A percentile compares a stretch with the other conserved stretches of the same genome.
phyloP scores from a whole-genome alignment of 2,329 filamentous ascomycete species.

The Epichloe gansuensis region DNA sequence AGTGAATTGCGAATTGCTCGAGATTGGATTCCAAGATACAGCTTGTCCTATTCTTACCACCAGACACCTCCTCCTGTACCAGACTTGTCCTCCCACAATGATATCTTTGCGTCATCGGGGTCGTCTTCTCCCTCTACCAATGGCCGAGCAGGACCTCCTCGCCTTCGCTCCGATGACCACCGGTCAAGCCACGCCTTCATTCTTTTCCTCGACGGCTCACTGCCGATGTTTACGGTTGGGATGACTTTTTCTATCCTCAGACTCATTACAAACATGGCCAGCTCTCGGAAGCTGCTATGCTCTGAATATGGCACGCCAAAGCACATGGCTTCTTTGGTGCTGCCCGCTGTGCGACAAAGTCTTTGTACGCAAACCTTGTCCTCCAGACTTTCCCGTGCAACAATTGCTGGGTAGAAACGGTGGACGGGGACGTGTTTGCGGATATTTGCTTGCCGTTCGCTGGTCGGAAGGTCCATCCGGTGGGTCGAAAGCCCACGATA shows the following conservation, averaged over 20 bases:
- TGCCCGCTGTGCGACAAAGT: conserved; percentile 77
- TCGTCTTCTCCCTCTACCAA: conserved; percentile 28
- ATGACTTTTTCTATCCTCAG: conserved; percentile 81
- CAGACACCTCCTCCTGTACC: conserved; percentile 26
- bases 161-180: conserved; percentile 47
- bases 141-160: conserved; percentile 38
- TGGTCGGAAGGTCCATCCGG: conserved; percentile 86
- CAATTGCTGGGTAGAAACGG: conserved; percentile 36
- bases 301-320: conserved; percentile 94
- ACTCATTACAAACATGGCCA: conserved; percentile 86
- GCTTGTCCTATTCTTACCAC: conserved; percentile 18
- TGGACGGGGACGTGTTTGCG: conserved; percentile 36
- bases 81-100: conserved; percentile 28
- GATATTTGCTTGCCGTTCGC: conserved; percentile 43
- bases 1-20: background rate
- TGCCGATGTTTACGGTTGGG: conserved; percentile 78
- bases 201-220: conserved; percentile 40
- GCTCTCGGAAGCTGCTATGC: conserved; percentile 86
- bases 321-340: conserved; percentile 69
- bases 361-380: conserved; percentile 55
- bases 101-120: conserved; percentile 14
- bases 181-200: conserved; percentile 56
- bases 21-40: conserved; percentile 1
- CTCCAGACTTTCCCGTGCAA: conserved; percentile 59
- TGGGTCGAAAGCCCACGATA: conserved; percentile 82